Percentiles rank a stretch among this genome's conserved stretches.
Evolutionary conservation across 257 asterid species (phyloP).

Genomic region (Pogostemon cablin): DNA sequence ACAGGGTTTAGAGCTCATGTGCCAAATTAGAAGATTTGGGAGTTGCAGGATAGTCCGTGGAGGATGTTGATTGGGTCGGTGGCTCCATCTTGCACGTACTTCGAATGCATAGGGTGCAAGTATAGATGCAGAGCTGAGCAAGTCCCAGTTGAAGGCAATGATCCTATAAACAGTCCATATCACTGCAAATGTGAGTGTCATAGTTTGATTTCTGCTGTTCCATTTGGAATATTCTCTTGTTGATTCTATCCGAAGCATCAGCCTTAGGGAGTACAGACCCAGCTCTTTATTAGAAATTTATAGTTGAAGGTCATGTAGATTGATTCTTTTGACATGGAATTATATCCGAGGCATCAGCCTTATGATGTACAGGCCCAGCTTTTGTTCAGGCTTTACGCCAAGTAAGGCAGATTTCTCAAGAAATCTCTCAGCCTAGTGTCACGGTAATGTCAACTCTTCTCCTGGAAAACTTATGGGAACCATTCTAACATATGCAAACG

Average conservation of each 20-base stretch:
- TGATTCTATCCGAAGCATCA: no score
- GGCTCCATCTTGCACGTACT: constrained; percentile 88
- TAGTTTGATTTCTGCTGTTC: constrained; percentile 24
- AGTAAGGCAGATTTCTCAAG: no score
- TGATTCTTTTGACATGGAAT: no score
- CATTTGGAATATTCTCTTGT: no score
- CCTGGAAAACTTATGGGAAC: no score
- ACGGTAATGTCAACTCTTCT: no score
- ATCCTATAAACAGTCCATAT: constrained; percentile 82
- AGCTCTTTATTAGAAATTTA: no score
- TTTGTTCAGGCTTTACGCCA: no score
- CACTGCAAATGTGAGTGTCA: constrained; percentile 92
- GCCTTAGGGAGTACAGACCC: background rate
- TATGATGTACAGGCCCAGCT: no score
- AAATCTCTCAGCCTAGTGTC: no score
- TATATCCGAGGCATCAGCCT: background rate
- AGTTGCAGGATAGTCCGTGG: constrained; percentile 19
- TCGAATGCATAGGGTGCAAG: constrained; percentile 92
- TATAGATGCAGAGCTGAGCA: constrained; percentile 88
- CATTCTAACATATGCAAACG: no score
- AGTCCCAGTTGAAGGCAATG: constrained; percentile 96
- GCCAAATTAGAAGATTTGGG: constrained; percentile 21
- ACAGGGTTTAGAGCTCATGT: constrained; percentile 55
- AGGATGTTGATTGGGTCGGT: constrained; percentile 77
- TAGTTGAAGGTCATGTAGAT: no score